Percentiles rank a stretch among this genome's conserved stretches.
Conservation (phyloP, 2,329 filamentous ascomycete species). For the Talaromyces amestolkiae region DNA sequence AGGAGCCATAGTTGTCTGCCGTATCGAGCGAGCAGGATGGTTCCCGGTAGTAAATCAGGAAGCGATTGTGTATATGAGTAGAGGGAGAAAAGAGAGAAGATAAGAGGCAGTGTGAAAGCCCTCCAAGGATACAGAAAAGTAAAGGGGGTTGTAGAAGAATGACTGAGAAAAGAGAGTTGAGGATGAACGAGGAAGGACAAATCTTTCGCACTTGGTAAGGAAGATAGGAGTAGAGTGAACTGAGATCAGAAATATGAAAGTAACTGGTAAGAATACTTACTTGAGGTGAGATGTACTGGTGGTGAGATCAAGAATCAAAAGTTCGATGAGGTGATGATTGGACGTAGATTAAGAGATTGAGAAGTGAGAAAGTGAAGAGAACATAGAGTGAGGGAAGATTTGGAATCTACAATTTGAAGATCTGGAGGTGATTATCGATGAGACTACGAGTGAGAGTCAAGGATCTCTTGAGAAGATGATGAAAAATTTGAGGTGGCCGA, state of each 20-base stretch:
- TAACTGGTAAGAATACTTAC: not conserved
- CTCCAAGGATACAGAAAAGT: not conserved
- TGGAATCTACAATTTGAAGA: not conserved
- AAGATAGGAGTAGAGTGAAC: not conserved
- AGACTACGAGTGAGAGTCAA: not conserved
- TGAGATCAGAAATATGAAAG: not conserved
- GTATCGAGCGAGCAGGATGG: not conserved
- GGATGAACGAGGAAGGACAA: not conserved
- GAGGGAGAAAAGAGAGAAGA: not conserved
- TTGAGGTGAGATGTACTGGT: not conserved
- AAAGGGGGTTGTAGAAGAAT: not conserved
- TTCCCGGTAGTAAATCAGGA: not conserved
- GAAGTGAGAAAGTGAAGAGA: not conserved
- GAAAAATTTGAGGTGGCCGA: conserved; percentile 9
- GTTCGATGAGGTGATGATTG: not conserved
- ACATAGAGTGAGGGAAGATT: not conserved
- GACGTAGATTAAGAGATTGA: not conserved
- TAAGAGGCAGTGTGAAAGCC: not conserved
- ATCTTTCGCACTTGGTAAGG: not conserved
- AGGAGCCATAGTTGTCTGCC: conserved; percentile 1
- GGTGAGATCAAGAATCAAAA: not conserved
- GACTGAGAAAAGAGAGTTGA: not conserved
- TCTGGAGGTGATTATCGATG: not conserved
- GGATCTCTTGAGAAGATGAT: not conserved
- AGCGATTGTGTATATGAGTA: not conserved